Base-by-base conservation (phyloP, 2,329 filamentous ascomycete genomes). In the Cephalotrichum gorgonifer region DNA sequence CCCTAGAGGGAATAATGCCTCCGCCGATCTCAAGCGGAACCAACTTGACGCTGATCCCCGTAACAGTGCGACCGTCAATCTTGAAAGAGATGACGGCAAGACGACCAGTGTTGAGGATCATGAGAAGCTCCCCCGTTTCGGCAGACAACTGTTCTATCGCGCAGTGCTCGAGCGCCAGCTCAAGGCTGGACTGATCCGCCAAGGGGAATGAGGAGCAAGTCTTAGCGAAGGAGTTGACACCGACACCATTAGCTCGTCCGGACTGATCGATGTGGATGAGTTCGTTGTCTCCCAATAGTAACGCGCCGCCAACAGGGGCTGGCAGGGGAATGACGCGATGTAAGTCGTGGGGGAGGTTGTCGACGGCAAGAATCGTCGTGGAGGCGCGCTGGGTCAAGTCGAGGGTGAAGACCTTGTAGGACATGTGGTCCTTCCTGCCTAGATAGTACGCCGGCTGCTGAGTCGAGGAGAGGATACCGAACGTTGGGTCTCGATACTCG, bases 401-500 rank as follows among this genome's bases (percentile, higher is more conserved):
- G 47, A 98, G 73, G 0, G 93, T 96, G 61, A 96, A 95, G 53
- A 98, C 91, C 60, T 89, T 89, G 68, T 96, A 98, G 17, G 83
- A 85, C 44, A 95, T 72, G 56, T 87, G 80, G 62, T 98, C 93
- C 60, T 85, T 93, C 54, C 88, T 79, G 58, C 89, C 86, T 48
- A 97, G 72, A 3, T 87, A 83, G 49, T 76, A 74, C n/a, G 89
- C 90, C 14, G 84, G 80, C 31, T 83, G 75, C 54, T 80, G 72
- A 47, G 81, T 83, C 2, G 90, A 87, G 43, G 88, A 93, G 39
- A 98, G 74, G 52, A 98, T 90, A 50, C 91, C 93, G 69, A 98
- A 95, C 0, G 93, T 98, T 12, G 93, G 91, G 66, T 97, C 93
- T 64, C 93, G 84, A 66, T 98, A 98, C 70, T 97, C 91, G 74